Evolutionary conservation across 441 rosid species (phyloP).

Genomic region (Omphalea diandra): DNA sequence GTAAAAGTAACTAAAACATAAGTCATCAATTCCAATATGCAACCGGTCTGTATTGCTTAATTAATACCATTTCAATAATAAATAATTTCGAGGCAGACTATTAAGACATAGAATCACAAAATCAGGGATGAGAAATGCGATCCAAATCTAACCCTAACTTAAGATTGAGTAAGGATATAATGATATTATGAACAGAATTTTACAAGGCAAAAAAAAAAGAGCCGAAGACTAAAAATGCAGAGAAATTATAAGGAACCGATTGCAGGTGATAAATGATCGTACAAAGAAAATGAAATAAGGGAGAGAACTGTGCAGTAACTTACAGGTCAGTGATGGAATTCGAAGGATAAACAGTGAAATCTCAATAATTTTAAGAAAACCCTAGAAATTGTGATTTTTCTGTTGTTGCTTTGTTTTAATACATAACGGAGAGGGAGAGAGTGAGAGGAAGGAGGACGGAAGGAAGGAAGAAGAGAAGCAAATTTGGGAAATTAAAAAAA

Average conservation of each 20-base stretch:
- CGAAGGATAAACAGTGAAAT: neutral
- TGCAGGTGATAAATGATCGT: neutral
- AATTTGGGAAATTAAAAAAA: slow-evolving; percentile 6
- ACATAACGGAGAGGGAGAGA: neutral
- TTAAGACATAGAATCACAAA: neutral
- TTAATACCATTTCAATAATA: neutral
- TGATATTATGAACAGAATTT: neutral
- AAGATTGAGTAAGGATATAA: neutral
- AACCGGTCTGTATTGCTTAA: neutral
- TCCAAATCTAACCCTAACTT: slow-evolving; percentile 20
- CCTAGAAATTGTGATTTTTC: slow-evolving; percentile 9
- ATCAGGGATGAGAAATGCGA: slow-evolving; percentile 8
- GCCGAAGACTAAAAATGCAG: neutral
- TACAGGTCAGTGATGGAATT: slow-evolving; percentile 11
- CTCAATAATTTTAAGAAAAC: neutral
- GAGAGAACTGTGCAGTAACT: neutral
- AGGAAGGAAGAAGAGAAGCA: neutral
- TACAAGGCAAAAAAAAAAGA: neutral
- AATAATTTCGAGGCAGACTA: neutral
- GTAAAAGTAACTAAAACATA: neutral
- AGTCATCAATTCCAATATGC: neutral
- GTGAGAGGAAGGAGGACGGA: neutral
- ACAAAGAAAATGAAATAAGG: neutral
- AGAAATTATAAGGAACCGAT: slow-evolving; percentile 1
- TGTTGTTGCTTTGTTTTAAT: neutral